Conservation (phyloP, 257 asterid genomes). For the Handroanthus guayacan region DNA sequence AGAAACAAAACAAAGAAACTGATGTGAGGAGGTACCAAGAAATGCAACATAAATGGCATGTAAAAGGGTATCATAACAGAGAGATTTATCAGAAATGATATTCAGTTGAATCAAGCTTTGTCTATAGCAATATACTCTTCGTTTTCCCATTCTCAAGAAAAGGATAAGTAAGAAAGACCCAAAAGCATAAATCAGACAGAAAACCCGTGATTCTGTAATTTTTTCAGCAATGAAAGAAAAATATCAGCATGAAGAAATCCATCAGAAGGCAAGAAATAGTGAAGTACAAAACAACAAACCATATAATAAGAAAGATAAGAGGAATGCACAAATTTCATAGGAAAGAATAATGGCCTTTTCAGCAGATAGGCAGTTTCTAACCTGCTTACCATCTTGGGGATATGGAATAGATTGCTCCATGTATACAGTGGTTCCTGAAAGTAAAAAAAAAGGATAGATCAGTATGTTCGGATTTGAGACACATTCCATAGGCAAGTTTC, state of each 20-base stretch:
- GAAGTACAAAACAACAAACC: not conserved
- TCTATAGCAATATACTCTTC: not conserved
- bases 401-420: constrained; percentile 76
- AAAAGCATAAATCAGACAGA: not conserved
- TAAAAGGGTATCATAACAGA: not conserved
- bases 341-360: constrained; percentile 10
- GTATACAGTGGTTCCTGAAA: constrained; percentile 76
- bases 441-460: constrained; percentile 3
- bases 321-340: not conserved
- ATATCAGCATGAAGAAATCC: not conserved
- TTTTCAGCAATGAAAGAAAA: not conserved
- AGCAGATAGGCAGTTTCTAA: constrained; percentile 43
- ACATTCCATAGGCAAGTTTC: not conserved
- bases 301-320: not conserved
- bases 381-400: constrained; percentile 90
- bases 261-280: not conserved
- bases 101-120: not conserved
- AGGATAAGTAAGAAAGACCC: not conserved
- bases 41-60: constrained; percentile 2
- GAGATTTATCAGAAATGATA: not conserved
- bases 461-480: constrained; percentile 22
- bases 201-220: not conserved
- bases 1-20: not conserved
- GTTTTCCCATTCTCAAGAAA: not conserved
- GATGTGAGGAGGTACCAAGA: not conserved